phyloP scores from a whole-genome alignment of 1,284 basidiomycete genomes.

The Ustilago loliicola region DNA sequence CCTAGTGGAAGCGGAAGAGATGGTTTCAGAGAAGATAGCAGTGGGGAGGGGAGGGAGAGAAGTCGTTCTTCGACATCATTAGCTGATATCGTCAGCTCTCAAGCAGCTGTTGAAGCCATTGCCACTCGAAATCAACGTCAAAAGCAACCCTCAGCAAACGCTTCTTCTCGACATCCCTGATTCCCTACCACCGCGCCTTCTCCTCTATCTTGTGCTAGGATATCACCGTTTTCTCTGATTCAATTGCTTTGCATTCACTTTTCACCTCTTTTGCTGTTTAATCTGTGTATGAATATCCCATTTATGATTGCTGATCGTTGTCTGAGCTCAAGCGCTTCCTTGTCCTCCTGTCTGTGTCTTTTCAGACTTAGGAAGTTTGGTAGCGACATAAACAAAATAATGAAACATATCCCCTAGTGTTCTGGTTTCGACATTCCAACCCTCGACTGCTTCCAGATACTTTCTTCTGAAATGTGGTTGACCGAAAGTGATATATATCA shows the following conservation, averaged over 20 bases:
- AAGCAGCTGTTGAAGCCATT: not conserved
- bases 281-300: too few relatives aligned
- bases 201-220: too few relatives aligned
- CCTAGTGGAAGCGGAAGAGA: slow-evolving; percentile 8
- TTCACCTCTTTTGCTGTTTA: too few relatives aligned
- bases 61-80: not conserved
- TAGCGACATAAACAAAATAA: slow-evolving; percentile 65
- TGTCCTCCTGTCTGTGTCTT: too few relatives aligned
- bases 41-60: too few relatives aligned
- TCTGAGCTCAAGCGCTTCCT: too few relatives aligned
- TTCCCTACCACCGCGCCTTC: too few relatives aligned
- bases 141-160: too few relatives aligned
- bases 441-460: slow-evolving; percentile 45
- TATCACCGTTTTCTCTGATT: too few relatives aligned
- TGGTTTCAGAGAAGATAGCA: not conserved
- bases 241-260: too few relatives aligned
- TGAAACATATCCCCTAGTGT: slow-evolving; percentile 64
- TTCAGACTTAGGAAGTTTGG: slow-evolving; percentile 23
- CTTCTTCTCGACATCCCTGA: too few relatives aligned
- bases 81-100: not conserved
- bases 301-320: too few relatives aligned
- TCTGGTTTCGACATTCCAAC: slow-evolving; percentile 57
- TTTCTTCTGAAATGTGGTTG: slow-evolving; percentile 63
- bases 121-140: not conserved
- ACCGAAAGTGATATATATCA: slow-evolving; percentile 68